phyloP scores from a whole-genome alignment of 257 asterid species.

The Fraxinus americana region DNA sequence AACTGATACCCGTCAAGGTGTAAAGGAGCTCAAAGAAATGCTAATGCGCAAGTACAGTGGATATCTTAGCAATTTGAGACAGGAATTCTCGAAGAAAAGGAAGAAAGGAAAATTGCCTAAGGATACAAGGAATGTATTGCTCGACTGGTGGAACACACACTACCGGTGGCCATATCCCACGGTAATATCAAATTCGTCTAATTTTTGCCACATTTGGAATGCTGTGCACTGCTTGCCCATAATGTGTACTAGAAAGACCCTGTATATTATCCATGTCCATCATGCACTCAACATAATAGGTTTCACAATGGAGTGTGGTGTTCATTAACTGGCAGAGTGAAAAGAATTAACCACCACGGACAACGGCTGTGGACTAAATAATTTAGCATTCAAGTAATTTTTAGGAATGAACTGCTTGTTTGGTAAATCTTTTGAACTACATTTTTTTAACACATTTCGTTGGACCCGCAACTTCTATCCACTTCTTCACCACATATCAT shows the following conservation, averaged over 20 bases:
- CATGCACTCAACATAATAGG: background rate
- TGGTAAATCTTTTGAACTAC: too few species aligned
- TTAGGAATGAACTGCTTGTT: too few species aligned
- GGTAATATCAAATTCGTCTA: constrained; percentile 35
- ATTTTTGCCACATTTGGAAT: background rate
- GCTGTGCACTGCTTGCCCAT: background rate
- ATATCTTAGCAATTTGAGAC: constrained; percentile 60
- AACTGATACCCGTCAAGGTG: constrained; percentile 27
- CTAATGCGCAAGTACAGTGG: constrained; percentile 79
- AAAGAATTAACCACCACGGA: background rate
- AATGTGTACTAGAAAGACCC: too few species aligned
- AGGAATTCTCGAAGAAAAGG: constrained; percentile 68
- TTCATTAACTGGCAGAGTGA: background rate
- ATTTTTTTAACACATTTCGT: too few species aligned
- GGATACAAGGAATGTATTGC: constrained; percentile 55
- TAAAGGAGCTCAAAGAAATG: constrained; percentile 60
- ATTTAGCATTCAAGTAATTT: background rate
- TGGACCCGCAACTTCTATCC: too few species aligned
- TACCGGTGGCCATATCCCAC: constrained; percentile 95
- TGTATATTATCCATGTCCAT: background rate
- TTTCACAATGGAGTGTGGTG: background rate
- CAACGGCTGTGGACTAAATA: background rate
- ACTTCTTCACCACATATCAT: too few species aligned
- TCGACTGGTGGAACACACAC: constrained; percentile 85
- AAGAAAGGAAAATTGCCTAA: constrained; percentile 76